These are phyloP conservation scores for Kwoniella shivajii DNA, from an alignment of 1,284 basidiomycete species.

Conservation along the genomic window DNA sequence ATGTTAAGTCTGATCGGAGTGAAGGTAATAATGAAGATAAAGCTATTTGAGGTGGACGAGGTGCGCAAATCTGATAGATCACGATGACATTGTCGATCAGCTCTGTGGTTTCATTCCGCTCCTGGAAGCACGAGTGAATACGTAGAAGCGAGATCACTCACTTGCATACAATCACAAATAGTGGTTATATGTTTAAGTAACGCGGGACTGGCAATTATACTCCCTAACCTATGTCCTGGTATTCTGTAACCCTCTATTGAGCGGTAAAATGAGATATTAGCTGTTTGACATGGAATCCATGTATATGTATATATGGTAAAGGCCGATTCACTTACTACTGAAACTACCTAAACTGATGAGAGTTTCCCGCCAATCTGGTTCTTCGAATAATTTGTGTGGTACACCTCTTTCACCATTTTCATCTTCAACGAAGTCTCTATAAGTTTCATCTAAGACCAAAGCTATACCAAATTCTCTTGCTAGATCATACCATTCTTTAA, in stretches of 20 bases:
- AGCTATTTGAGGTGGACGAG: conserved; percentile 69
- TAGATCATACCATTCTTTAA: conserved; percentile 67
- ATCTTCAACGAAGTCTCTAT: conserved; percentile 75
- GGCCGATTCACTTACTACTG: conserved; percentile 44
- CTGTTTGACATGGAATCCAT: neutral
- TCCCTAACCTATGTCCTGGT: conserved; percentile 80
- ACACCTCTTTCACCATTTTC: conserved; percentile 21
- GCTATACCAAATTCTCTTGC: conserved; percentile 65
- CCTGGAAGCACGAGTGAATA: neutral
- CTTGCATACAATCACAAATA: conserved; percentile 72
- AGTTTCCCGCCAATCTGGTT: conserved; percentile 63
- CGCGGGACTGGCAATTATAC: conserved; percentile 66
- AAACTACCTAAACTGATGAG: conserved; percentile 78
- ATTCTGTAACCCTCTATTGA: conserved; percentile 73
- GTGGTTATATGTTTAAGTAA: conserved; percentile 64
- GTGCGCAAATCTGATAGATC: conserved; percentile 67
- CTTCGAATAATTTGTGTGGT: conserved; percentile 50
- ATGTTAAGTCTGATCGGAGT: conserved; percentile 62
- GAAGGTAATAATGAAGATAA: conserved; percentile 62
- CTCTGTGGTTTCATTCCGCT: too few relatives aligned
- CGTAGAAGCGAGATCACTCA: conserved; percentile 33
- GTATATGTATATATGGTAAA: neutral
- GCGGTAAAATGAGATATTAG: neutral
- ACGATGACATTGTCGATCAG: too few relatives aligned
- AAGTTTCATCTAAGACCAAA: conserved; percentile 86